Conservation (phyloP, 495 filamentous ascomycete genomes). For the Neurospora sp. region DNA sequence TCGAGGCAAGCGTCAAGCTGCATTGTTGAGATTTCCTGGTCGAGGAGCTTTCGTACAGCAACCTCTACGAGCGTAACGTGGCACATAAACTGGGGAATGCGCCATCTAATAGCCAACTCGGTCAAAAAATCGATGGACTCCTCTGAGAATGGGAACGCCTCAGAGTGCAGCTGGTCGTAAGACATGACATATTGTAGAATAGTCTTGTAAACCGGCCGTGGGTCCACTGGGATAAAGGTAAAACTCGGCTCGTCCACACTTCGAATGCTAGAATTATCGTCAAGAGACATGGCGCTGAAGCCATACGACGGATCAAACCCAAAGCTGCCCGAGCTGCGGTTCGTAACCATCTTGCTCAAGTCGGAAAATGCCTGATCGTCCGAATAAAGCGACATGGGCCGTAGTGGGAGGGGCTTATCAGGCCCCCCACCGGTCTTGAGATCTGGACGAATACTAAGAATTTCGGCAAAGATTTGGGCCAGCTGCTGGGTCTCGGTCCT, state of each 20-base stretch:
- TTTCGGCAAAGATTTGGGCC: conserved; percentile 84
- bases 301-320: conserved; percentile 70
- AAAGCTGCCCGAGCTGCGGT: conserved; percentile 37
- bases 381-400: conserved; percentile 26
- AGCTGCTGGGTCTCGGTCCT: conserved; percentile 72
- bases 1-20: conserved; percentile 76
- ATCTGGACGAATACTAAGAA: conserved; percentile 78
- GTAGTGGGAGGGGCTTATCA: conserved; percentile 39
- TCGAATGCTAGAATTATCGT: conserved; percentile 43
- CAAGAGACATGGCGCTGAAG: conserved; percentile 58
- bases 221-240: conserved; percentile 82
- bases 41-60: conserved; percentile 70
- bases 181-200: conserved; percentile 66
- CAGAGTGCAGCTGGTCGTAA: conserved; percentile 42
- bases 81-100: conserved; percentile 74
- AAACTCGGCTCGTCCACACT: conserved; percentile 49
- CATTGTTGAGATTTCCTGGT: conserved; percentile 71
- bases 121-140: conserved; percentile 73
- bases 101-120: conserved; percentile 81
- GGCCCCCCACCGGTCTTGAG: conserved; percentile 50
- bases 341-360: conserved; percentile 41
- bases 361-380: conserved; percentile 49
- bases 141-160: conserved; percentile 62
- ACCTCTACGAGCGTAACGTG: conserved; percentile 80
- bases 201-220: conserved; percentile 67